Evolutionary conservation across 2,329 filamentous ascomycete species (phyloP), one percentile per base, ranked within the genome.

Genomic region (Claviceps fusiformis): DNA sequence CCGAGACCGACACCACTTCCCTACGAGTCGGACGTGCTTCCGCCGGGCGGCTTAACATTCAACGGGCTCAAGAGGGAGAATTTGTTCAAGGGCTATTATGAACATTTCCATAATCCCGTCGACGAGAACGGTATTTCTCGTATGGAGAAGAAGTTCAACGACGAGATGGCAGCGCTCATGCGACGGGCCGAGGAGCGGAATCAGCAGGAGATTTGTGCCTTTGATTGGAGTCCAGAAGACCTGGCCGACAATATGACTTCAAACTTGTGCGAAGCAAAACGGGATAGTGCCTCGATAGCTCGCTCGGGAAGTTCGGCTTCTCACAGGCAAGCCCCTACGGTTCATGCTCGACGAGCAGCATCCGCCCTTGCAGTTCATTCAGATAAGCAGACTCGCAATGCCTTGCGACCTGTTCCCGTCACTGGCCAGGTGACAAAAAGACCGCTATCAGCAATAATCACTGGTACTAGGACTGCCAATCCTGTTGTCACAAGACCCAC

Each of bases 1-100:
- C 89, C 89, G 0, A 84, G 76, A 57, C 79, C 83, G 1, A 78
- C 78, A 60, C 77, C 82, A n/a, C 71, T 82, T 11, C 79, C 80
- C 0, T 87, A 88, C 63, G 76, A 85, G 61, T 86, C 85, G 24
- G 85, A 89, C 54, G 77, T 86, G 56, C 81, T 86, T 58, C 82
- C 83, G 5, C 71, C 75, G 49, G 75, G 73, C 1, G 74, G 73
- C 49, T 68, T 84, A 43, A 82, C 75, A 1, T 79, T 83, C 52
- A 74, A 81, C 9, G 75, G 74, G 0, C 68, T 86, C 24, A 81
- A 81, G 64, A 74, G 73, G 1, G 75, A 78, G 60, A 84, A 84
- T 60, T 63, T 80, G 3, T 70, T 81, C 61, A 83, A 75, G 65
- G 86, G 74, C 55, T 87, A 76, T 70, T 83, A 81, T 61, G 71